A percentile compares a stretch with the other conserved stretches of the same genome.
Conservation (phyloP, 495 filamentous ascomycete species). For the Wilcoxina mikolae region DNA sequence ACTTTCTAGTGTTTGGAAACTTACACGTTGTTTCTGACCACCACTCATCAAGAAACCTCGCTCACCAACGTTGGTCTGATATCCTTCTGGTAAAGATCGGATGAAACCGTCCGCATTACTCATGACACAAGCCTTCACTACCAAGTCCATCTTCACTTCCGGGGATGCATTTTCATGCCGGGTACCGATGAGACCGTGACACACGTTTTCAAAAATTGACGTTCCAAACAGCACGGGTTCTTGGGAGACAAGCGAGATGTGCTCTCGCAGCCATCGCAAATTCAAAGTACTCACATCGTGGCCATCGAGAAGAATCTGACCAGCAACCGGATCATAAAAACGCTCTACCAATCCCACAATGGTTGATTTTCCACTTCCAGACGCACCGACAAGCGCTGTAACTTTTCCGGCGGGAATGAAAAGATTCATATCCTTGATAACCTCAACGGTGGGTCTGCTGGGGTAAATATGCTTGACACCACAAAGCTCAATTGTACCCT, state of each 20-base stretch:
- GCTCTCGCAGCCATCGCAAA: slow-evolving; percentile 77
- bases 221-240: slow-evolving; percentile 76
- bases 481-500: slow-evolving; percentile 68
- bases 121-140: slow-evolving; percentile 71
- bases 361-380: slow-evolving; percentile 90
- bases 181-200: slow-evolving; percentile 77
- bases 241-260: slow-evolving; percentile 77
- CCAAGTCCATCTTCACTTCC: slow-evolving; percentile 51
- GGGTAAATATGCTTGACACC: slow-evolving; percentile 87
- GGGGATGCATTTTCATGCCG: slow-evolving; percentile 48
- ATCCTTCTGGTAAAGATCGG: slow-evolving; percentile 64
- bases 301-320: slow-evolving; percentile 66
- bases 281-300: slow-evolving; percentile 70
- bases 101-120: slow-evolving; percentile 93
- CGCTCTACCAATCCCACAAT: slow-evolving; percentile 88
- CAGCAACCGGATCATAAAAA: slow-evolving; percentile 79
- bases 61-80: slow-evolving; percentile 90
- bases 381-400: slow-evolving; percentile 88
- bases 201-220: slow-evolving; percentile 76
- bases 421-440: slow-evolving; percentile 71
- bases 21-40: slow-evolving; percentile 76
- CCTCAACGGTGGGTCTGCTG: slow-evolving; percentile 71
- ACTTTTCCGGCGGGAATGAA: slow-evolving; percentile 76
- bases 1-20: slow-evolving; percentile 33
- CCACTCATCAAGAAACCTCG: slow-evolving; percentile 83